Evolutionary conservation across 2,329 filamentous ascomycete genomes (phyloP).

Genomic region (Hansfordia pulvinata): DNA sequence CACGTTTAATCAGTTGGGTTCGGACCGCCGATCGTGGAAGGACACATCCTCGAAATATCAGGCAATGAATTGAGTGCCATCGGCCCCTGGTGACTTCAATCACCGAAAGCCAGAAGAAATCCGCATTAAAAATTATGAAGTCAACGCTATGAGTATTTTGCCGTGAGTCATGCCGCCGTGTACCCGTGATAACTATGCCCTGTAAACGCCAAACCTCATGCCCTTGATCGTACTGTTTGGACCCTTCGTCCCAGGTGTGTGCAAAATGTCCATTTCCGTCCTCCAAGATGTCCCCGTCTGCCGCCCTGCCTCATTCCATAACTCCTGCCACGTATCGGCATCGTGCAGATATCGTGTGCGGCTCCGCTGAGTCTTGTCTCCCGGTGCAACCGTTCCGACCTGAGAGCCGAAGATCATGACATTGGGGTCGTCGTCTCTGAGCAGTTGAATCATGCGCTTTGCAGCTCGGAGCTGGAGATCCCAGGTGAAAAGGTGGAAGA

Average conservation of each 20-base stretch:
- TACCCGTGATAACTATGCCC: too few species aligned
- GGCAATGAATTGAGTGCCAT: too few species aligned
- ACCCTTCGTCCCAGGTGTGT: constrained; percentile 6
- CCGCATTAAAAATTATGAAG: too few species aligned
- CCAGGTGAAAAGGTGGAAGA: constrained; percentile 37
- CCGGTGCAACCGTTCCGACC: constrained; percentile 23
- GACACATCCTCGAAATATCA: too few species aligned
- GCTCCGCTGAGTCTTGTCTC: constrained; percentile 8
- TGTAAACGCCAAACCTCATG: constrained; percentile 12
- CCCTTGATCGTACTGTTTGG: constrained; percentile 9
- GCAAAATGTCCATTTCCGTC: constrained; percentile 24
- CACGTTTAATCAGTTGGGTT: too few species aligned
- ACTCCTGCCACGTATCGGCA: constrained; percentile 30
- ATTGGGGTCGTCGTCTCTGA: constrained; percentile 27
- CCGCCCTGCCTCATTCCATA: constrained; percentile 39
- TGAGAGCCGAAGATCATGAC: constrained; percentile 38
- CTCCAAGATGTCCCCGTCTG: constrained; percentile 35
- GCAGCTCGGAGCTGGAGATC: constrained; percentile 29
- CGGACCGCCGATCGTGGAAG: too few species aligned
- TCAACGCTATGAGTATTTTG: too few species aligned
- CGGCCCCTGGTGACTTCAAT: too few species aligned
- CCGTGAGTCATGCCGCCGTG: too few species aligned
- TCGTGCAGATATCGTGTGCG: constrained; percentile 30
- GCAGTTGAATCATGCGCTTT: constrained; percentile 27
- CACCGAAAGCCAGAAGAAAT: too few species aligned